Base-by-base conservation (phyloP, 2,329 filamentous ascomycete species). In the Stylonectria norvegica region DNA sequence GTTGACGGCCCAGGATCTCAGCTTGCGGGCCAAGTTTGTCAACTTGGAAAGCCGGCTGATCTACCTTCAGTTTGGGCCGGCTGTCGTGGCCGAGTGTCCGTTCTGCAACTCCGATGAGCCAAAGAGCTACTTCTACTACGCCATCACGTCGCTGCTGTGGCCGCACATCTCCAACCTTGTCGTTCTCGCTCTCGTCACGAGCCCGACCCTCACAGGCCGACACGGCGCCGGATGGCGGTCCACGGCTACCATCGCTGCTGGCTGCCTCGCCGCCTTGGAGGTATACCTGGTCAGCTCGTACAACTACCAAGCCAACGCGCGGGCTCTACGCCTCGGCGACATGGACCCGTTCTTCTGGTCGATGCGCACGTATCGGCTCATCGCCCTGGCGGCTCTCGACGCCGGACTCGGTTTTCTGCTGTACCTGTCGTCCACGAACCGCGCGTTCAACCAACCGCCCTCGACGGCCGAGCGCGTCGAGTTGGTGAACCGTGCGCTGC, bases 81-180 rank as follows among this genome's bases (percentile, higher is more conserved):
- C 78, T 22, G 79, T 83, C 7, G 63, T 97, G 25, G 72, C 82
- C 16, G 72, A 80, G 43, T 97, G 90, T 63, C 76, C 79, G n/a
- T 95, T 95, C 69, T 96, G 90, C 75, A 73, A 69, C 36, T 67
- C 79, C n/a, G 82, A 86, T 43, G 80, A 86, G 34, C 75, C 80
- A 5, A 71, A 69, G 25, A 79, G 77, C 29, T 96, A 89, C 69
- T 75, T 95, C 34, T 77, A 86, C 61, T 97, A 95, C 66, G 83
- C 86, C 11, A 66, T 94, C 0, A 86, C 91, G 0, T 72, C 79
- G 18, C 68, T 95, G 6, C 56, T 90, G 2, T 71, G 79, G 11
- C 85, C 87, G n/a, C 91, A 98, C 65, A 69, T 97, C 7, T 59
- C 82, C 34, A 93, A 96, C 66, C 74, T 95, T 36, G 65, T 79